Evolutionary conservation across 352 stramenopile genomes (phyloP).

Genomic region (Pythium scleroteichum): DNA sequence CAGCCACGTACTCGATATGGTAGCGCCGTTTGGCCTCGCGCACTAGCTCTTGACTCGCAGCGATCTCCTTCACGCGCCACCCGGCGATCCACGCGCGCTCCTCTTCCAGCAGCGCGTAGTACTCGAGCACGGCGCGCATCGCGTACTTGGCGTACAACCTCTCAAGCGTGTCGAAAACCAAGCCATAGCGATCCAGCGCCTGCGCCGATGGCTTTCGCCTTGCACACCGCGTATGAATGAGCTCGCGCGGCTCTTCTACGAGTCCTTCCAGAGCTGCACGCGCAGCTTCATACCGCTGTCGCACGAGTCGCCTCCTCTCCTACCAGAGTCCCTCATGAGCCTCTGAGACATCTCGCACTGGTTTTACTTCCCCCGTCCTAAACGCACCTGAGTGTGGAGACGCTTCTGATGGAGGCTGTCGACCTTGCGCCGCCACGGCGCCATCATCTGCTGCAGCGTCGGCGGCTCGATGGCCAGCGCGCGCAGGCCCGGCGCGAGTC

Average conservation of each 20-base stretch:
- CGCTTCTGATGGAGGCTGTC: slow-evolving; percentile 22
- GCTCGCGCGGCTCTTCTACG: not conserved
- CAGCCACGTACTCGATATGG: slow-evolving; percentile 44
- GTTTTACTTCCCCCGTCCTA: not conserved
- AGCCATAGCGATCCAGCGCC: slow-evolving; percentile 23
- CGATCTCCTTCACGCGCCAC: slow-evolving; percentile 34
- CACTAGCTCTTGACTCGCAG: slow-evolving; percentile 32
- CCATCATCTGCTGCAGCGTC: slow-evolving; percentile 33
- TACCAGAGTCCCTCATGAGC: too few relatives aligned
- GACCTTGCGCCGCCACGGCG: slow-evolving; percentile 32
- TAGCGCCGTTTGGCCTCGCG: slow-evolving; percentile 39
- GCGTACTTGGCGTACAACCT: slow-evolving; percentile 35
- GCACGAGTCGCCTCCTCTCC: slow-evolving; percentile 12
- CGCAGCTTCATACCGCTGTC: not conserved
- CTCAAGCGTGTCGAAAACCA: slow-evolving; percentile 30
- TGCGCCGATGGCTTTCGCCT: not conserved
- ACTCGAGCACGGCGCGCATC: slow-evolving; percentile 34
- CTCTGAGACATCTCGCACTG: too few relatives aligned
- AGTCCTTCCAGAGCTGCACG: slow-evolving; percentile 2
- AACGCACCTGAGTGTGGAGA: slow-evolving; percentile 27
- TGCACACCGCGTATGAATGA: not conserved
- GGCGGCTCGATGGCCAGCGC: slow-evolving; percentile 28
- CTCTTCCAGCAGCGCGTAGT: slow-evolving; percentile 52
- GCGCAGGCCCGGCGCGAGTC: slow-evolving; percentile 1
- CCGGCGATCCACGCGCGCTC: slow-evolving; percentile 43